phyloP scores from a whole-genome alignment of 129 eudicot genomes.

The Lactuca sativa region DNA sequence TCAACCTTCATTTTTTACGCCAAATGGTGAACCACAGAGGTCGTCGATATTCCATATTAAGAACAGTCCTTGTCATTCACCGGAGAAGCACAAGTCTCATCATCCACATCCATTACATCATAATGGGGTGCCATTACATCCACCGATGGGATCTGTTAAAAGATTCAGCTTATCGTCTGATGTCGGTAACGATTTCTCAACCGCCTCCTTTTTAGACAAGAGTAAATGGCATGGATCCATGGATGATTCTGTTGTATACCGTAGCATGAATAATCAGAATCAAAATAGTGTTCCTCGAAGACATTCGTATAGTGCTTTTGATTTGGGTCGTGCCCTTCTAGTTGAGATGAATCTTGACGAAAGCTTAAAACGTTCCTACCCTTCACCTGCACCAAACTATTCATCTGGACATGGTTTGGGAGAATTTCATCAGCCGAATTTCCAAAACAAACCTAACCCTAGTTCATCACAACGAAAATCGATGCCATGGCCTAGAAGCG shows the following conservation, averaged over 20 bases:
- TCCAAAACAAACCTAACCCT: background rate
- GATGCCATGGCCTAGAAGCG: constrained; percentile 6
- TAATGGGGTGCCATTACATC: background rate
- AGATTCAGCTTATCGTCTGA: constrained; percentile 14
- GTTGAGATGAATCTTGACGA: constrained; percentile 26
- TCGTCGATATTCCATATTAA: background rate
- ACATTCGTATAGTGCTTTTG: constrained; percentile 31
- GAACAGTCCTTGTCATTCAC: background rate
- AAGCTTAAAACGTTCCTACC: constrained; percentile 9
- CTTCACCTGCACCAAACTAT: constrained; percentile 8
- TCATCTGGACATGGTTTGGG: constrained; percentile 18
- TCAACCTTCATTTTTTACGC: background rate
- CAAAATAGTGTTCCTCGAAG: constrained; percentile 30
- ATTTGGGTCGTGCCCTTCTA: constrained; percentile 32
- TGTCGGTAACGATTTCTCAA: constrained; percentile 5
- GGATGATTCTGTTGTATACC: constrained; percentile 32
- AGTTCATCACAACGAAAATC: background rate
- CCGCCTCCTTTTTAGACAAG: constrained; percentile 11
- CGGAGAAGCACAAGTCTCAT: background rate
- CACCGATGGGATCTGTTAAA: constrained; percentile 27
- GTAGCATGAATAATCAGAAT: constrained; percentile 16
- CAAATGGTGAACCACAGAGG: background rate
- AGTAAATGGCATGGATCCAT: constrained; percentile 31
- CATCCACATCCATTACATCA: background rate
- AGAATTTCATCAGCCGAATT: constrained; percentile 33